Percentiles rank a stretch among this genome's conserved stretches.
phyloP scores from a whole-genome alignment of 306 rosid species.

The Rosa multiflora region DNA sequence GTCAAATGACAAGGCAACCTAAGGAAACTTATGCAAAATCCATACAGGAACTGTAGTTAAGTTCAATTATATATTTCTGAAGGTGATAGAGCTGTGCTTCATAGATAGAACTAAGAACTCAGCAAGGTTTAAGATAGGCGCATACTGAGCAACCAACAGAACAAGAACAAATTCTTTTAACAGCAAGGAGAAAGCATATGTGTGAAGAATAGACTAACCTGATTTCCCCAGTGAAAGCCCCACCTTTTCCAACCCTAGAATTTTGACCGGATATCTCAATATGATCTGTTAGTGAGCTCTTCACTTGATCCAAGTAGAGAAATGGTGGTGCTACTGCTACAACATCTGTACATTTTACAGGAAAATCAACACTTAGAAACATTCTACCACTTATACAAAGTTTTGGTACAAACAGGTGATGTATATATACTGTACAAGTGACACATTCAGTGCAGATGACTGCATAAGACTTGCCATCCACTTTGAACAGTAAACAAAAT shows the following conservation, averaged over 20 bases:
- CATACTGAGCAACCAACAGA: neutral
- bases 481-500: conserved; percentile 8
- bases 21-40: neutral
- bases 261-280: conserved; percentile 93
- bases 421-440: neutral
- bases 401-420: neutral
- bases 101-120: neutral
- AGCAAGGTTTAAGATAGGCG: neutral
- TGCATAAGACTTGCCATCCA: conserved; percentile 7
- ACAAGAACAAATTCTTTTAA: neutral
- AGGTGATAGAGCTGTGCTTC: neutral
- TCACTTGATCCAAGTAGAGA: conserved; percentile 84
- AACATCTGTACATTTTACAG: conserved; percentile 61
- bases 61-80: neutral
- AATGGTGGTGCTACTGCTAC: conserved; percentile 81
- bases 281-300: conserved; percentile 67
- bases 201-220: conserved; percentile 48
- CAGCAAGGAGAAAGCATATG: neutral
- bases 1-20: neutral
- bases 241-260: conserved; percentile 99
- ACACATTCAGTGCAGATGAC: neutral
- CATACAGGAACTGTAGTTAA: neutral
- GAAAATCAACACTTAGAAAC: neutral
- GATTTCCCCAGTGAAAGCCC: conserved; percentile 98
- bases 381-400: neutral